Evolutionary conservation across 805 yeast genomes (phyloP), one percentile per base, ranked within the genome.

Genomic region (Suhomyces xylopsoci): DNA sequence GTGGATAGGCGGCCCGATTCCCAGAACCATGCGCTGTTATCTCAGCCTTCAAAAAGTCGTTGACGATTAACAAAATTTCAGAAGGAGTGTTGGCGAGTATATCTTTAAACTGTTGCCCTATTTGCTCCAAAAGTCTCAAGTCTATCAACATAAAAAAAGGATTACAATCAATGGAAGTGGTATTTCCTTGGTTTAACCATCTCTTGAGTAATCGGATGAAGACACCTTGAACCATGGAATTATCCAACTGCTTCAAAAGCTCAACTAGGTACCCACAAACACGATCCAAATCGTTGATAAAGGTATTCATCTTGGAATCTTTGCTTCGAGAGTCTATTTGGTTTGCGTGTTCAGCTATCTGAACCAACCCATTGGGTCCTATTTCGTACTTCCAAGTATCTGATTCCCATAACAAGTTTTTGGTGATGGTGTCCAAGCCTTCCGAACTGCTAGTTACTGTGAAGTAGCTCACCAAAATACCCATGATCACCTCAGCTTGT

Each of bases 101-200:
- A 7, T 83, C 81, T 54, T 81, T 86, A 61, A 86, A 84, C 14
- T 75, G 73, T 4, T 78, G 78, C 22, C 84, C 81, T 32, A 89
- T 68, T 30, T 70, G 67, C 62, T 90, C 94, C 48, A 92, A 66
- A 9, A 90, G 62, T 54, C 85, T 80, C 53, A 90, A 70, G 61
- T 87, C 86, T 6, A 83, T 69, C 36, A 88, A 69, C 50, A 81
- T 73, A 7, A 77, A 58, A 49, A 82, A 78, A n/a, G 89, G 86
- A 54, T 79, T 76, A 5, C 72, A 71, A 2, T 69, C 72, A 9
- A 52, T 51, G n/a, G 58, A 48, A 10, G 51, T 40, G 14, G 47
- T 32, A n/a, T 24, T 42, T 6, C 10, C 45, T 5, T 50, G 50
- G 36, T 64, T 60, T 10, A 88, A 73, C 92, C 96, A 89, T 58